Conservation (phyloP, 2,329 filamentous ascomycete genomes). For the Monosporascus ibericus region DNA sequence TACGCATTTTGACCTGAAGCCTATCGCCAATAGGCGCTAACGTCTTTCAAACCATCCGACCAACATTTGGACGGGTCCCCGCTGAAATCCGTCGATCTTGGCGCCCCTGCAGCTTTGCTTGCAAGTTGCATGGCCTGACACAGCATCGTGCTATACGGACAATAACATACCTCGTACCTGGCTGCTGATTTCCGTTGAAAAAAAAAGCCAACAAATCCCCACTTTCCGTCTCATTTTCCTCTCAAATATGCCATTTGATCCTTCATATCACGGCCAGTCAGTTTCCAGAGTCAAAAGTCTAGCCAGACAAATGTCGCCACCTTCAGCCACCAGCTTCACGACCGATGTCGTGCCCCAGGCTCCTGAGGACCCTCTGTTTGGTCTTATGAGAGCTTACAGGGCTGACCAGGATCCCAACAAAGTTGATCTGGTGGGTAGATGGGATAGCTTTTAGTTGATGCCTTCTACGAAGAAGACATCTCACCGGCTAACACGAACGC, state of each 20-base stretch:
- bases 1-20: too few relatives aligned
- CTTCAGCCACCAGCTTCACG: slow-evolving; percentile 62
- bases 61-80: background rate
- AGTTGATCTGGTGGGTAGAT: slow-evolving; percentile 72
- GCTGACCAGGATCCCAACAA: slow-evolving; percentile 74
- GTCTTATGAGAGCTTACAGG: slow-evolving; percentile 80
- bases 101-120: background rate
- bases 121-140: background rate
- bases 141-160: background rate
- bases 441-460: background rate
- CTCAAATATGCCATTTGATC: slow-evolving; percentile 36
- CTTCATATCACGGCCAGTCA: slow-evolving; percentile 37
- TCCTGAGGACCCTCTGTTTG: slow-evolving; percentile 92
- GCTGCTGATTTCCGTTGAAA: background rate
- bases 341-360: slow-evolving; percentile 77
- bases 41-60: background rate
- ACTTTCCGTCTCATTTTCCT: slow-evolving; percentile 1
- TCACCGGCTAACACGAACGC: slow-evolving; percentile 6
- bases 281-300: slow-evolving; percentile 54
- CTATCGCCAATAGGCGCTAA: background rate
- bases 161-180: background rate
- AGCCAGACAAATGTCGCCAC: slow-evolving; percentile 63
- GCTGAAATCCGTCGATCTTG: background rate
- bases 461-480: background rate
- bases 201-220: background rate